phyloP scores from a whole-genome alignment of 179 eudicot genomes.

The Amaranthus tricolor region DNA sequence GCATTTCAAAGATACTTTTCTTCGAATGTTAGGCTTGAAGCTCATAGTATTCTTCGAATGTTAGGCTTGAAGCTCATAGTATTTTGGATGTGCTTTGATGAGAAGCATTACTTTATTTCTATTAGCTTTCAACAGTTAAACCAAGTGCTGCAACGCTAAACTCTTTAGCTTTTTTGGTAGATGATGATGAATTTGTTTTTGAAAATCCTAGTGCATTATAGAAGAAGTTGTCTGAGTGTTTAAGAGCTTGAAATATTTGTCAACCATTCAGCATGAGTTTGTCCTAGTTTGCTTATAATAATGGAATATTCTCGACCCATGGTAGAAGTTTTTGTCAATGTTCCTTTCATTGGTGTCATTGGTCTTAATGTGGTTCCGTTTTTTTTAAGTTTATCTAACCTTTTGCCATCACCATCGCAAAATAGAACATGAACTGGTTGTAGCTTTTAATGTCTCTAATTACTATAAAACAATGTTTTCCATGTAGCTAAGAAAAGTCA shows the following conservation, averaged over 20 bases:
- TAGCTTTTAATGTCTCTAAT: slow-evolving; percentile 1
- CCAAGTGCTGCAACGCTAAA: neutral
- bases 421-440: neutral
- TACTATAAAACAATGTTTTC: neutral
- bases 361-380: neutral
- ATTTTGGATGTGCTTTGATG: neutral
- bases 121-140: neutral
- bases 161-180: too few species aligned
- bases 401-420: slow-evolving; percentile 30
- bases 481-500: slow-evolving; percentile 40
- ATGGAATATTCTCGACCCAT: neutral
- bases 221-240: neutral
- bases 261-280: neutral
- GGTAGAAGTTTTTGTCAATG: neutral
- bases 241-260: neutral
- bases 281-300: slow-evolving; percentile 5
- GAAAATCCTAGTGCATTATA: neutral
- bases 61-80: too few species aligned
- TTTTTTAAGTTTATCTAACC: slow-evolving; percentile 15
- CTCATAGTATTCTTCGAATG: too few species aligned
- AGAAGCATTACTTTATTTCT: neutral
- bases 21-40: too few species aligned
- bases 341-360: neutral
- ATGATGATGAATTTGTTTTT: too few species aligned
- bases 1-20: too few species aligned